phyloP scores from a whole-genome alignment of 2,329 filamentous ascomycete species.

The Aureobasidium subglaciale region DNA sequence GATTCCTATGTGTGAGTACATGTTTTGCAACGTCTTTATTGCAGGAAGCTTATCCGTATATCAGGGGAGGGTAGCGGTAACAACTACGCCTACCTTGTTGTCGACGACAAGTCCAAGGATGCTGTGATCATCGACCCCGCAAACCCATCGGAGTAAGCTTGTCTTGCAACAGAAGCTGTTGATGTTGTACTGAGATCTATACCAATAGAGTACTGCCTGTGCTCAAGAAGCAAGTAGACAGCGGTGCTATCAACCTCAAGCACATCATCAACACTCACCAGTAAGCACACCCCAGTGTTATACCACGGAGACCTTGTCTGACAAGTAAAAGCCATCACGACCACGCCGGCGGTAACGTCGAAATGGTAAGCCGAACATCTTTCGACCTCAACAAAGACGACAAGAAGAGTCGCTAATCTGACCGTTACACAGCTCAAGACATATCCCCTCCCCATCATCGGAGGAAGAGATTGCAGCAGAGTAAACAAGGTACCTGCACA shows the following conservation, averaged over 20 bases:
- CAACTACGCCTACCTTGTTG: conserved; percentile 70
- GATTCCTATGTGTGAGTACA: conserved; percentile 73
- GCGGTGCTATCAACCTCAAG: conserved; percentile 70
- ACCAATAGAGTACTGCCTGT: conserved; percentile 50
- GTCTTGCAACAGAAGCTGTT: background rate
- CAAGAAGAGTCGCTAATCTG: background rate
- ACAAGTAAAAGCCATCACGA: conserved; percentile 71
- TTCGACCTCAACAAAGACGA: background rate
- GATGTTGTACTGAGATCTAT: background rate
- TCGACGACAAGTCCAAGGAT: conserved; percentile 44
- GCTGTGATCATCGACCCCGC: conserved; percentile 69
- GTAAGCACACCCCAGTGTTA: conserved; percentile 47
- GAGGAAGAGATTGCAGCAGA: conserved; percentile 75
- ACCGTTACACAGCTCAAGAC: conserved; percentile 43
- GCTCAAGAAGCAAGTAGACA: conserved; percentile 65
- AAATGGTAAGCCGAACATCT: conserved; percentile 52
- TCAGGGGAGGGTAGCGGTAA: conserved; percentile 69
- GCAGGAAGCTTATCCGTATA: background rate
- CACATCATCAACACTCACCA: conserved; percentile 96
- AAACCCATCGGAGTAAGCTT: conserved; percentile 63
- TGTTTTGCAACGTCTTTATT: background rate
- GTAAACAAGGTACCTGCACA: conserved; percentile 73
- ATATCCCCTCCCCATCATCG: conserved; percentile 68
- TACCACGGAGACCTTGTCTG: background rate
- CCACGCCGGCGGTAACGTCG: conserved; percentile 84